Percentiles rank a stretch among this genome's conserved stretches.
Evolutionary conservation across 352 stramenopile species (phyloP).

Genomic region (Phytophthora pseudosyringae): DNA sequence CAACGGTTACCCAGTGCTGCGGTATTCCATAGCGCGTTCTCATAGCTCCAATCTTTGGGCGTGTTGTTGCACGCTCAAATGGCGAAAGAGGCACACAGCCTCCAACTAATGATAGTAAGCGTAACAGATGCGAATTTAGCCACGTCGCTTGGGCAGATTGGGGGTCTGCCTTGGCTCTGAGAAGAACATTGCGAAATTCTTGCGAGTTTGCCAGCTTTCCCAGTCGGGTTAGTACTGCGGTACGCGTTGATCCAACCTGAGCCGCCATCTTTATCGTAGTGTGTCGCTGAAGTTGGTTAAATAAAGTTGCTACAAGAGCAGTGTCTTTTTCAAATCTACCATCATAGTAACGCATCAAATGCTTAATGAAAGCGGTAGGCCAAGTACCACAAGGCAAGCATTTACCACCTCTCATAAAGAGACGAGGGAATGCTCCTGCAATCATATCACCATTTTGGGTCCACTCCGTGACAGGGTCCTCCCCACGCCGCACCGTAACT

Average conservation of each 20-base stretch:
- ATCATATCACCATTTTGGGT: not conserved
- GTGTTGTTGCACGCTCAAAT: no score
- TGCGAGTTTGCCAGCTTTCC: no score
- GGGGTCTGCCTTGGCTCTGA: no score
- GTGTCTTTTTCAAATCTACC: not conserved
- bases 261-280: not conserved
- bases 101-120: no score
- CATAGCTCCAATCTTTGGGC: no score
- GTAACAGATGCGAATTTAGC: no score
- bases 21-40: no score
- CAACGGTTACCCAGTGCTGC: no score
- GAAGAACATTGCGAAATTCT: no score
- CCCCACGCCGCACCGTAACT: not conserved
- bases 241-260: not conserved
- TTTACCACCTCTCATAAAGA: not conserved
- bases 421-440: not conserved
- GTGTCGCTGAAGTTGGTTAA: not conserved
- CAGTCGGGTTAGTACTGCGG: no score
- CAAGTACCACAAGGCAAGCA: not conserved
- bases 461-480: not conserved
- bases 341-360: not conserved
- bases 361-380: not conserved
- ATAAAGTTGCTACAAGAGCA: not conserved
- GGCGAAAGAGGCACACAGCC: no score
- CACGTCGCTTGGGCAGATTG: no score